Conservation (phyloP, 2,329 filamentous ascomycete genomes). For the Parasarocladium wereldwijsianum region DNA sequence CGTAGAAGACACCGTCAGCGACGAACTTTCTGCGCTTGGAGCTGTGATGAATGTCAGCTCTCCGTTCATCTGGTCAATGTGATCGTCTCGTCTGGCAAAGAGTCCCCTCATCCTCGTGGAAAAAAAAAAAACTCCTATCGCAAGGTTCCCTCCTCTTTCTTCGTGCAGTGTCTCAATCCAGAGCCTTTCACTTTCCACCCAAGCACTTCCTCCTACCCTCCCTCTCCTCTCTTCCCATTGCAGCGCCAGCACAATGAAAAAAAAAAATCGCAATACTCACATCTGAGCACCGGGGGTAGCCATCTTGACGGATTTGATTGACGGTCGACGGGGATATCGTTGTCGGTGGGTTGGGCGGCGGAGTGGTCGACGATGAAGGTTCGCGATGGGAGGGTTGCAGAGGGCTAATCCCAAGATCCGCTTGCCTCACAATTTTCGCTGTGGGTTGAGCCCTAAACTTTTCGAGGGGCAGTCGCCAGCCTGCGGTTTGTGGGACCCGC, state of each 20-base stretch:
- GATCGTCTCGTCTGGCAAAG: no score
- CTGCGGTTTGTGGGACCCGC: no score
- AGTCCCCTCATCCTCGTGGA: no score
- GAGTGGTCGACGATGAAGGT: slow-evolving; percentile 1
- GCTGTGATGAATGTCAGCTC: slow-evolving; percentile 27
- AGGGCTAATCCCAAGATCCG: no score
- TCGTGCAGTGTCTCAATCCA: no score
- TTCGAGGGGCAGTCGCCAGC: no score
- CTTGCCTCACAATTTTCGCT: no score
- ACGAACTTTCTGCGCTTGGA: slow-evolving; percentile 92
- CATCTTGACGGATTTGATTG: slow-evolving; percentile 33
- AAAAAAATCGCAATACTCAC: slow-evolving; percentile 27
- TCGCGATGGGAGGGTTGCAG: no score
- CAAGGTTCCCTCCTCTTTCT: no score
- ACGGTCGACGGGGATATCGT: slow-evolving; percentile 13
- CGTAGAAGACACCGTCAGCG: slow-evolving; percentile 99
- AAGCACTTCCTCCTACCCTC: neutral
- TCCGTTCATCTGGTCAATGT: no score
- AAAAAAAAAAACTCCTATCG: slow-evolving; percentile 1
- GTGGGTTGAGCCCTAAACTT: no score
- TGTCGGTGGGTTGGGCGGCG: slow-evolving; percentile 6
- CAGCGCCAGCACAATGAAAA: neutral
- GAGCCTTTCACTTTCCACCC: no score
- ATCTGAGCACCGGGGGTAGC: slow-evolving; percentile 47
- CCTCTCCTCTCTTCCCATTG: slow-evolving; percentile 1